Conservation (phyloP, 129 eudicot genomes). For the Centrapalus pauciflorus region DNA sequence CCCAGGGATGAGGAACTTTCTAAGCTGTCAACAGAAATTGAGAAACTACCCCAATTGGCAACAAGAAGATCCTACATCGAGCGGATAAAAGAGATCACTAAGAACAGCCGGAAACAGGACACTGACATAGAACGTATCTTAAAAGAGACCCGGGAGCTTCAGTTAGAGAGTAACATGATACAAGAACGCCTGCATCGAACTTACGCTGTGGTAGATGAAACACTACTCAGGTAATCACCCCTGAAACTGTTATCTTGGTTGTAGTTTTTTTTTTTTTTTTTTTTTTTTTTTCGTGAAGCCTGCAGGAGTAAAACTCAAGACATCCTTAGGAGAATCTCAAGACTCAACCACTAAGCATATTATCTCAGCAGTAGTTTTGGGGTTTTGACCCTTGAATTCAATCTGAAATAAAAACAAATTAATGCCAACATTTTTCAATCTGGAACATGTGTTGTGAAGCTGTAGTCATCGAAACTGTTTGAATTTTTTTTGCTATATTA, state of each 20-base stretch:
- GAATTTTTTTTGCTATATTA: too few relatives aligned
- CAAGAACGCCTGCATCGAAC: constrained; percentile 82
- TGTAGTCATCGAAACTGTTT: not conserved
- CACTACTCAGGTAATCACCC: constrained; percentile 45
- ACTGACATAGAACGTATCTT: constrained; percentile 63
- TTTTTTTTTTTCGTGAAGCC: too few relatives aligned
- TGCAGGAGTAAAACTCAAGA: too few relatives aligned
- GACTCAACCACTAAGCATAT: too few relatives aligned
- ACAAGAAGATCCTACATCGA: constrained; percentile 60
- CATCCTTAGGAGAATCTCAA: too few relatives aligned
- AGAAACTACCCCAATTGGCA: constrained; percentile 53
- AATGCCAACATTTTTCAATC: not conserved
- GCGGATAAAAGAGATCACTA: constrained; percentile 67
- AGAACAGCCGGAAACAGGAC: constrained; percentile 77
- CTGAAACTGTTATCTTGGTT: not conserved
- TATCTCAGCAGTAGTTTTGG: not conserved
- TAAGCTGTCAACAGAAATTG: constrained; percentile 47
- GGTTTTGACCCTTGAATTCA: not conserved
- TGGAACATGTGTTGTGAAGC: not conserved
- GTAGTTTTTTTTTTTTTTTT: too few relatives aligned
- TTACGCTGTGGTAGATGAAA: constrained; percentile 68
- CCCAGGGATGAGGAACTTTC: constrained; percentile 60
- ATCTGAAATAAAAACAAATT: not conserved
- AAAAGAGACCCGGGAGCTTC: constrained; percentile 81
- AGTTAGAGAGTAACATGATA: constrained; percentile 68